Conservation (phyloP, 345 rosid genomes). For the Syzygium aromaticum region DNA sequence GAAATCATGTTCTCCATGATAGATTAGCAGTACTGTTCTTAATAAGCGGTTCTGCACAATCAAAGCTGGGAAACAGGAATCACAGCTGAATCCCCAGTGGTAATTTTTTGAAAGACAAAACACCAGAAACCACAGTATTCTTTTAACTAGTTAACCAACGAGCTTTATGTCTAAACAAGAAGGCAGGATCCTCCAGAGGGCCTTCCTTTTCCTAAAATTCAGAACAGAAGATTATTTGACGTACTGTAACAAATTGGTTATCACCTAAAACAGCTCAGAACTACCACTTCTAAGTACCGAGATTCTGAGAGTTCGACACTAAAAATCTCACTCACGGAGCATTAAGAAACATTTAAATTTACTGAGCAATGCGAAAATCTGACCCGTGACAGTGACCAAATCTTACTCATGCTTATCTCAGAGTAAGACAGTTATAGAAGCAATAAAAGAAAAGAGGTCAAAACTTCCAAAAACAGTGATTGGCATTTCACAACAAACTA, state of each 20-base stretch:
- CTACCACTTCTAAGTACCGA: neutral
- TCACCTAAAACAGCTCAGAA: neutral
- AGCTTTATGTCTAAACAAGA: neutral
- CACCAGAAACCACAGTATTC: neutral
- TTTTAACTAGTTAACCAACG: neutral
- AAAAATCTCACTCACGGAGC: neutral
- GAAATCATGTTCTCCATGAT: no score
- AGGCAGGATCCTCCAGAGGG: neutral
- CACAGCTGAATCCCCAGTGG: neutral
- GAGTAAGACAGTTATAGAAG: neutral
- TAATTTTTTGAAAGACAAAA: neutral
- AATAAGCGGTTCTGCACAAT: no score
- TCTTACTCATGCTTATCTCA: neutral
- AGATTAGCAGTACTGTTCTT: no score
- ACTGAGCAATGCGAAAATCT: neutral
- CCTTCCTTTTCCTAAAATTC: neutral
- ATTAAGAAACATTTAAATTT: neutral
- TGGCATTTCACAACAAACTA: neutral
- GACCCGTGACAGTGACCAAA: neutral
- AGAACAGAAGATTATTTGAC: neutral
- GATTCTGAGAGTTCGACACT: neutral
- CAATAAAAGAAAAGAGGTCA: neutral
- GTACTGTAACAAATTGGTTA: neutral
- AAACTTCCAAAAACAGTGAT: neutral
- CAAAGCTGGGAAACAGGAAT: neutral